phyloP scores from a whole-genome alignment of 2,329 filamentous ascomycete genomes.

The Monosporascus sp. region DNA sequence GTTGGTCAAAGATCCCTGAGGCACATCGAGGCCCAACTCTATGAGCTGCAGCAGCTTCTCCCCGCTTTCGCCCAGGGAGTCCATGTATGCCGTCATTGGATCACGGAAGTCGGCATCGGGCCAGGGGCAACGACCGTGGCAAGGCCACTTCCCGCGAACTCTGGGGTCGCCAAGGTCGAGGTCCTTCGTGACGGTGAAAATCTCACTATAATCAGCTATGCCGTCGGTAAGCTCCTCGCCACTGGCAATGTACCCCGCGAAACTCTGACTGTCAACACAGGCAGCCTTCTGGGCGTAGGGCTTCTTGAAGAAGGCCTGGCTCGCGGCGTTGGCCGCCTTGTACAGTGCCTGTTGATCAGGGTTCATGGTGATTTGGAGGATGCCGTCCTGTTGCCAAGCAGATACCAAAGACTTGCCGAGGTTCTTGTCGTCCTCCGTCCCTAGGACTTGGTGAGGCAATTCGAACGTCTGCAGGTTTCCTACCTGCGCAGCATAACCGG shows the following conservation, averaged over 20 bases:
- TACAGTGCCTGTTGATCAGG: conserved; percentile 29
- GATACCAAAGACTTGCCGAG: conserved; percentile 35
- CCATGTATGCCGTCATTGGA: conserved; percentile 35
- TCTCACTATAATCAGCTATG: conserved; percentile 46
- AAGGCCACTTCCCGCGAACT: conserved; percentile 39
- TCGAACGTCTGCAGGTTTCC: conserved; percentile 34
- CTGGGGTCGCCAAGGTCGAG: conserved; percentile 31
- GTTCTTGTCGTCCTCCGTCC: conserved; percentile 25
- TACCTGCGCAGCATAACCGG: conserved; percentile 21
- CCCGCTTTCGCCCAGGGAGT: conserved; percentile 33
- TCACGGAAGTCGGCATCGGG: conserved; percentile 35
- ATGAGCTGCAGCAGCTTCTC: conserved; percentile 40
- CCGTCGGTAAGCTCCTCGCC: conserved; percentile 44
- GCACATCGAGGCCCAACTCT: conserved; percentile 38
- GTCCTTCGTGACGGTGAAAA: conserved; percentile 47
- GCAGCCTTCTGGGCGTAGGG: conserved; percentile 31
- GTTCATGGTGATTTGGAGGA: conserved; percentile 39
- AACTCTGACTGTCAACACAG: conserved; percentile 39
- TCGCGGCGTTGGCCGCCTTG: conserved; percentile 29
- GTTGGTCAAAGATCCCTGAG: conserved; percentile 32
- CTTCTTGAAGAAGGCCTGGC: conserved; percentile 33
- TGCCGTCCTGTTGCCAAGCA: conserved; percentile 39
- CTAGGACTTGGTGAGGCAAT: conserved; percentile 32
- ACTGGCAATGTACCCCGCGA: conserved; percentile 43
- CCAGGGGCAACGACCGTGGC: conserved; percentile 45